Base-by-base conservation (phyloP, 2,329 filamentous ascomycete genomes). In the Cladorrhinum sp. region DNA sequence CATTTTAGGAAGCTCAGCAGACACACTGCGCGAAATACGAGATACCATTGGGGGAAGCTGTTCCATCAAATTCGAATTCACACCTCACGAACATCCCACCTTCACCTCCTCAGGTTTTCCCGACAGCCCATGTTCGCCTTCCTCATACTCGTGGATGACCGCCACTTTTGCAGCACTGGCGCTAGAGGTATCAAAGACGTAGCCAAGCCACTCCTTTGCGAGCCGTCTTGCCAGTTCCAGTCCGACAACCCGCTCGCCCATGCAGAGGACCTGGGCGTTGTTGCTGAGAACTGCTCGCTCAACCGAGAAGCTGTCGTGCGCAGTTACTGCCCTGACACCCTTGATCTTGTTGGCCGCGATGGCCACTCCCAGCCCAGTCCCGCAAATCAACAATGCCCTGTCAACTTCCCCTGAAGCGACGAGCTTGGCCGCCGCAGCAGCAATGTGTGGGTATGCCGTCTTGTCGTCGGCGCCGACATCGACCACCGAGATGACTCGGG, bases 301-400 rank as follows among this genome's bases (percentile, higher is more conserved):
- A 5, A 96, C 90, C 59, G 84, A 88, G 79, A 93, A 96, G 66
- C 86, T 88, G 72, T 96, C 92, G 73, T 96, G 92, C 1, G 92
- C 92, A 4, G 91, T 96, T 18, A 96, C 92, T n/a, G 92, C 92
- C 23, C 91, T 81, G 63, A 96, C 85, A 5, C 91, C 91, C 59
- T 86, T 88, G 65, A 96, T 86, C 75, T 96, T 96, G 81, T 96
- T 96, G 66, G 92, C 92, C n/a, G 85, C 79, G 72, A 96, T 96
- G 68, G 92, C 91, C 7, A 96, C 92, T 20, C 92, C 92, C 7
- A 96, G 82, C 0, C 92, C 92, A 0, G 92, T 96, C 2, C 92
- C 91, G 77, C 91, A 96, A 77, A 96, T 91, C 48, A 92, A 78
- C 38, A 96, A 80, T 0, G 90, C 91, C 57, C 91, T 87, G 75